Evolutionary conservation across 2,329 filamentous ascomycete species (phyloP), one percentile per base, ranked within the genome.

Genomic region (Zymoseptoria crescenta): DNA sequence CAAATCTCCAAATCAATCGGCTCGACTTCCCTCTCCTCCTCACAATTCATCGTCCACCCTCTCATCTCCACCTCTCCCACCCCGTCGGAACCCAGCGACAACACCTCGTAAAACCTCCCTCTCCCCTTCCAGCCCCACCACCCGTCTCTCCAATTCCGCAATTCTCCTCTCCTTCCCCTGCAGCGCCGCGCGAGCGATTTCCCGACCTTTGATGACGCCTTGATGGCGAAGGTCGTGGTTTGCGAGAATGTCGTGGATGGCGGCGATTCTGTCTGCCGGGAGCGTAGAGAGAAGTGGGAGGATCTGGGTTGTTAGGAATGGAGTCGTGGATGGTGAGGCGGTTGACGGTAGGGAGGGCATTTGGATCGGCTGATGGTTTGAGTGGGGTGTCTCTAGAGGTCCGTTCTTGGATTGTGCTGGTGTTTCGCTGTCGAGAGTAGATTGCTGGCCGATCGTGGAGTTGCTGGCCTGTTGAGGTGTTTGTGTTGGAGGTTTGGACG

Each of bases 121-220:
- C 68, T 85, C 81, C 13, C 78, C 77, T 68, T 85, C 80, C 41
- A 87, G 70, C 10, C 74, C 75, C 4, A 72, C 74, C 79, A 95
- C 77, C 65, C 87, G 76, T 69, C 88, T 76, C 76, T 86, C 81
- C 74, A 96, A 74, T 72, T 88, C 77, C 72, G 80, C 74, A 71
- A 87, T 77, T 75, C 85, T 75, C 70, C 83, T 74, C 76, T 93
- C 86, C 63, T 85, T 86, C 4, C 79, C 78, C 68, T 83, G 85
- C 35, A 89, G 68, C 3, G 80, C 81, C 8, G 81, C 72, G n/a
- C 88, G 76, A 3, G 82, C 80, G 6, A 87, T 81, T 60, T 93
- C 87, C 2, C 88, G 77, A 0, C 87, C 87, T 62, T 81, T 81
- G 48, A 79, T 77, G 20, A 88, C 77, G 0, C 88, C 88, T 66